Evolutionary conservation across 2,329 filamentous ascomycete genomes (phyloP), one percentile per base, ranked within the genome.

Genomic region (Aulographum hederae): DNA sequence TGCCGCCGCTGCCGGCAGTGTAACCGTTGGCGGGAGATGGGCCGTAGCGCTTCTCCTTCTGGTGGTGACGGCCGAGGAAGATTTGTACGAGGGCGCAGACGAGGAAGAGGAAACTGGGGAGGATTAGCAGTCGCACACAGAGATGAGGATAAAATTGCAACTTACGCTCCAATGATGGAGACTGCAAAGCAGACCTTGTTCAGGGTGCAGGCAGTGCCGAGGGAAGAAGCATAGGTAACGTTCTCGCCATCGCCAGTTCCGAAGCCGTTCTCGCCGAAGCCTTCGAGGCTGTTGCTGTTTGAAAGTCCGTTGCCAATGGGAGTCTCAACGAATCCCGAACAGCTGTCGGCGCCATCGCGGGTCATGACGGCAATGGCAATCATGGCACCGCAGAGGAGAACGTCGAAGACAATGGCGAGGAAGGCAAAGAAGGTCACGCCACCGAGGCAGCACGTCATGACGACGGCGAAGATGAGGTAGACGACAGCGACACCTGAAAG

Each of bases 341-440:
- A 94, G 31, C 56, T 66, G 37, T 64, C 54, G 1, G 70, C 69
- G 23, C 84, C 84, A 34, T 68, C 56, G 23, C 77, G 67, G 37
- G 79, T 85, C 39, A 80, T 63, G 30, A 75, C 61, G 1, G 84
- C 81, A 37, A 94, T 69, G 46, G 84, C 91, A 46, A 91, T 69
- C 60, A 89, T 89, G 36, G 63, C 71, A 26, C 67, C 80, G 32
- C 71, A 57, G 53, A 93, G 92, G 44, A 67, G 67, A 32, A 89
- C 44, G 46, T 94, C 81, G 30, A 94, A 61, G 16, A 85, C 38
- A 39, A 92, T 69, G 39, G 69, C 78, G 33, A 89, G 40, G 45
- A 75, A 63, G 3, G 78, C 78, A 37, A 84, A 76, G 51, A 86
- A 61, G 4, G 65, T 61, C 37, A 78, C 65, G 18, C 82, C 82